Conservation (phyloP, 495 filamentous ascomycete genomes). For the Xylaria cubensis region DNA sequence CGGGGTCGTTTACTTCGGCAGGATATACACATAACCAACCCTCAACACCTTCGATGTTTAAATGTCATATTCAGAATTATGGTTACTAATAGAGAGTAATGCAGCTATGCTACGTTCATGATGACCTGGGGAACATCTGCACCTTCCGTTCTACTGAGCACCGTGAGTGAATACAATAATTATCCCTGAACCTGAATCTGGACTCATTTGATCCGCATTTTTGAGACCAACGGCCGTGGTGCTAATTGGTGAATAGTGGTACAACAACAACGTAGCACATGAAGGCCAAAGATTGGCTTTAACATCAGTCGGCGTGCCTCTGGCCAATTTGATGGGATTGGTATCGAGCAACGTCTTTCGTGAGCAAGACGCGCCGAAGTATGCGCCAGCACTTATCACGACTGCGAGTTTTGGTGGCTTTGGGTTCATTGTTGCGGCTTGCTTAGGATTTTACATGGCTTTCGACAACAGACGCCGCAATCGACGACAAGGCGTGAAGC, state of each 20-base stretch:
- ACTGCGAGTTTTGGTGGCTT: slow-evolving; percentile 74
- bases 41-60: neutral
- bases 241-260: slow-evolving; percentile 53
- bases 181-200: neutral
- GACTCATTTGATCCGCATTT: neutral
- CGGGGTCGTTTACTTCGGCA: neutral
- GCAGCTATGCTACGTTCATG: slow-evolving; percentile 74
- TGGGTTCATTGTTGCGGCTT: slow-evolving; percentile 63
- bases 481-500: slow-evolving; percentile 62
- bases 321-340: slow-evolving; percentile 84
- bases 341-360: slow-evolving; percentile 78
- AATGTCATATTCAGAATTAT: neutral
- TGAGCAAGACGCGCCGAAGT: slow-evolving; percentile 72
- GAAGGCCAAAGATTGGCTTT: slow-evolving; percentile 74
- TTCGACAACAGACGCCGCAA: slow-evolving; percentile 72
- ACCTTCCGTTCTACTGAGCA: slow-evolving; percentile 60
- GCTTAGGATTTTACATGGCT: slow-evolving; percentile 72
- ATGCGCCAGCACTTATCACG: slow-evolving; percentile 74
- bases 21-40: neutral
- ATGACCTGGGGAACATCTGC: slow-evolving; percentile 78
- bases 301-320: slow-evolving; percentile 74
- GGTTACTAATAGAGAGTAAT: neutral
- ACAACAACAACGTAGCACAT: slow-evolving; percentile 82
- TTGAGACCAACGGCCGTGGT: neutral
- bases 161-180: slow-evolving; percentile 36